phyloP scores from a whole-genome alignment of 192 early-diverging fungal genomes.

The Podila epigama region DNA sequence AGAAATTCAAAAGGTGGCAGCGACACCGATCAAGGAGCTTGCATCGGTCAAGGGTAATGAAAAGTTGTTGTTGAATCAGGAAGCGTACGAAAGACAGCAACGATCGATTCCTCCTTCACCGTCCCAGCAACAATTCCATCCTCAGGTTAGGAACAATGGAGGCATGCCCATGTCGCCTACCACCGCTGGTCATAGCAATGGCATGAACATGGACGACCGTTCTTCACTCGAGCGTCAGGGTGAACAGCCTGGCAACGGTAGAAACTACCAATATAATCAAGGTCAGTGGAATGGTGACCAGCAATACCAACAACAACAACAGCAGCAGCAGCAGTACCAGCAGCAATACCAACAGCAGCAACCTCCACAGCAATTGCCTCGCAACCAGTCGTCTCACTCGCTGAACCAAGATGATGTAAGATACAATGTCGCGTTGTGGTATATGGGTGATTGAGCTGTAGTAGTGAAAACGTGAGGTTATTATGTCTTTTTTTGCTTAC shows the following conservation, averaged over 20 bases:
- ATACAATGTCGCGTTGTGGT: too few relatives aligned
- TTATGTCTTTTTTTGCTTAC: background rate
- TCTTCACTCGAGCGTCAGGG: conserved; percentile 8
- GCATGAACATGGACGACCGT: conserved; percentile 13
- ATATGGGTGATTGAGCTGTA: too few relatives aligned
- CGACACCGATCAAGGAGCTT: conserved; percentile 48
- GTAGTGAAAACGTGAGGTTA: too few relatives aligned
- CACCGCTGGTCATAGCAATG: too few relatives aligned
- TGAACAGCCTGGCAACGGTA: background rate
- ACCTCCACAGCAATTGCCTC: conserved; percentile 15
- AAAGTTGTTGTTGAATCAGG: conserved; percentile 34
- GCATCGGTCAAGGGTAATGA: conserved; percentile 24
- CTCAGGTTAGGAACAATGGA: conserved; percentile 10
- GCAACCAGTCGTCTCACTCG: conserved; percentile 28
- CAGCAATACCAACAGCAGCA: background rate
- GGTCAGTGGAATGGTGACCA: background rate
- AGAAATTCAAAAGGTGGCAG: conserved; percentile 34
- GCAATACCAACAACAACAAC: background rate
- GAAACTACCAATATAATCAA: background rate
- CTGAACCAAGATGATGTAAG: conserved; percentile 36
- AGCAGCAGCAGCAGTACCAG: background rate
- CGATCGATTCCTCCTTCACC: conserved; percentile 22
- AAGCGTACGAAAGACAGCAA: conserved; percentile 37
- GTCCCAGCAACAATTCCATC: conserved; percentile 5
- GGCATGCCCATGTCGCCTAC: conserved; percentile 30